Base-by-base conservation (phyloP, 495 filamentous ascomycete genomes). In the Aspergillus bertholletiae region DNA sequence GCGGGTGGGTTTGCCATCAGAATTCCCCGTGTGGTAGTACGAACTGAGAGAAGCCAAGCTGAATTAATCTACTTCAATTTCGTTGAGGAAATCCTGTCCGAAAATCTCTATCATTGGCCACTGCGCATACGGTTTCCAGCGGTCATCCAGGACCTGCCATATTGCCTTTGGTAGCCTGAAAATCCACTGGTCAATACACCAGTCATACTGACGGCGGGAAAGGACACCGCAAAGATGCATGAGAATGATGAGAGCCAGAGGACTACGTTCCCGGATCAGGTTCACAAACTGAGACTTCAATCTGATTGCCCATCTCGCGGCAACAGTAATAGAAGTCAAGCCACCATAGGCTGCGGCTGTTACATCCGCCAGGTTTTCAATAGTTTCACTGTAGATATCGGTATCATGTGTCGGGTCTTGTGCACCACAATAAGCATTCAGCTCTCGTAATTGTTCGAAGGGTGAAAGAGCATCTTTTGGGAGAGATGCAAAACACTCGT, bases 201-300 rank as follows among this genome's bases (percentile, higher is more conserved):
- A 80, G 15, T 68, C 67, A 53, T 73, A 56, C 32, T 74, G 57
- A 22, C 76, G 47, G 49, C 63, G 63, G 45, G 74, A 66, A 24
- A 82, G 59, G 8, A 79, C 53, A 22, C 77, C 68, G 44, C 69
- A 77, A 64, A 74, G 80, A 49, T 80, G 71, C 1, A 73, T 73
- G 21, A 82, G 56, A 52, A 82, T 67, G 5, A 78, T 68, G 22
- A 82, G 59, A 1, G 86, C 80, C 32, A 85, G 69, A 0, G 85
- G 83, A 13, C 78, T 73, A 12, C 67, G 73, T 52, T 79, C 65
- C 3, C 74, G 74, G 0, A 84, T 71, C 27, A 80, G 67, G 7
- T 74, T 70, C 47, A 84, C 61, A 58, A 82, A 87, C 7, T 70
- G 59, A 1, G 69, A 54, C 2, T 75, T 74, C 15, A 84, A 55